phyloP scores from a whole-genome alignment of 768 basidiomycete species.

The Leccinum obscurum region DNA sequence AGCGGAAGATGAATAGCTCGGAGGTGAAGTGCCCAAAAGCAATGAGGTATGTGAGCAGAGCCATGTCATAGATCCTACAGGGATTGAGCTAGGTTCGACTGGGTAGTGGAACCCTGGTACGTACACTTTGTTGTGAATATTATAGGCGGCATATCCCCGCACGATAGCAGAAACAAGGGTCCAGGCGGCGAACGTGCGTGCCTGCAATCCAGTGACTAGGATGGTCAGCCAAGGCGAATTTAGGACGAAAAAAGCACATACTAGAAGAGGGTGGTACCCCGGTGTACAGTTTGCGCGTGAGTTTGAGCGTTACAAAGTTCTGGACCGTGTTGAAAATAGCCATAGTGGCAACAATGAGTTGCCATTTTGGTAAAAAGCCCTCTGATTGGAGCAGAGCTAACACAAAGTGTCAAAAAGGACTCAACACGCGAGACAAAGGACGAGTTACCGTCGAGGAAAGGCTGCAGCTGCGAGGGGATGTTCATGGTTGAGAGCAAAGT shows the following conservation, averaged over 20 bases:
- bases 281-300: constrained; percentile 79
- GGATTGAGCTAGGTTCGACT: constrained; percentile 11
- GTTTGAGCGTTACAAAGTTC: constrained; percentile 73
- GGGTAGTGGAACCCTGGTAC: constrained; percentile 24
- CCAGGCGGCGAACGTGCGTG: constrained; percentile 90
- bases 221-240: background rate
- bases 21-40: constrained; percentile 89
- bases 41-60: constrained; percentile 84
- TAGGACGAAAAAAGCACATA: constrained; percentile 17
- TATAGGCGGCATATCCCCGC: constrained; percentile 85
- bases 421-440: background rate
- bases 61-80: constrained; percentile 85
- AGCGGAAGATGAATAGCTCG: constrained; percentile 81
- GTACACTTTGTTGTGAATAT: constrained; percentile 81
- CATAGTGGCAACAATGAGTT: constrained; percentile 73
- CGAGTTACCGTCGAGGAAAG: constrained; percentile 25
- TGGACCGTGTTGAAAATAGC: constrained; percentile 87
- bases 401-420: background rate
- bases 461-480: constrained; percentile 10
- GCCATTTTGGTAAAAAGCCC: constrained; percentile 86
- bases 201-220: constrained; percentile 82
- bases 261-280: constrained; percentile 41
- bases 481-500: background rate
- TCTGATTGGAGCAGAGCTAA: constrained; percentile 62
- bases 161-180: constrained; percentile 84